Percentiles rank a stretch among this genome's conserved stretches.
phyloP scores from a whole-genome alignment of 1,284 basidiomycete genomes.

The Marasmius fiardii region DNA sequence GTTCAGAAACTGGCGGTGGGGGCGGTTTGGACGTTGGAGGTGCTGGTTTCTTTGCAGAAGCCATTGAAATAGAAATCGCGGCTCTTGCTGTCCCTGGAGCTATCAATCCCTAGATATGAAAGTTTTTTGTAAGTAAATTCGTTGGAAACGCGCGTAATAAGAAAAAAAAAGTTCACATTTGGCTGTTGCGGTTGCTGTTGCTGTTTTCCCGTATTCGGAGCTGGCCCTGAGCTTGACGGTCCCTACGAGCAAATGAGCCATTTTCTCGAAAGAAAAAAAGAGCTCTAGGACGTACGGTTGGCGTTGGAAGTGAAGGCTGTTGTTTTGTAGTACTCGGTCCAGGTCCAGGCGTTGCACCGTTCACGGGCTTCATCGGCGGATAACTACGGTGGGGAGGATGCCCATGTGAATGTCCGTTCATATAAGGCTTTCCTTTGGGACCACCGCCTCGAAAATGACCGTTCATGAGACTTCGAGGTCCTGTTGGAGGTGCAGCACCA shows the following conservation, averaged over 20 bases:
- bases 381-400: neutral
- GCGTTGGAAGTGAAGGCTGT: constrained; percentile 26
- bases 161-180: neutral
- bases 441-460: constrained; percentile 15
- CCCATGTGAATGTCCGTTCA: constrained; percentile 8
- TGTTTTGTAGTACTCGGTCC: constrained; percentile 22
- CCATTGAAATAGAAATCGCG: constrained; percentile 26
- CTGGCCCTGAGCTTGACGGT: neutral
- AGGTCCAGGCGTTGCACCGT: constrained; percentile 7
- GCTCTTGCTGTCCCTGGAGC: constrained; percentile 14
- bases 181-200: neutral
- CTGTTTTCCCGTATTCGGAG: neutral
- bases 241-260: neutral
- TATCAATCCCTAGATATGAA: constrained; percentile 7
- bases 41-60: constrained; percentile 12
- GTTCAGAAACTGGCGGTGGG: constrained; percentile 11
- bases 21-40: constrained; percentile 7
- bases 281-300: neutral
- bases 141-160: neutral
- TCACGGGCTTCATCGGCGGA: neutral
- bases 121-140: neutral
- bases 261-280: no score
- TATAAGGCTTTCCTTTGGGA: constrained; percentile 13
- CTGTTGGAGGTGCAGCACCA: constrained; percentile 52
- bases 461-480: constrained; percentile 51